A percentile compares a stretch with the other conserved stretches of the same genome.
phyloP scores from a whole-genome alignment of 805 yeast genomes.

The Candida tibetensis region DNA sequence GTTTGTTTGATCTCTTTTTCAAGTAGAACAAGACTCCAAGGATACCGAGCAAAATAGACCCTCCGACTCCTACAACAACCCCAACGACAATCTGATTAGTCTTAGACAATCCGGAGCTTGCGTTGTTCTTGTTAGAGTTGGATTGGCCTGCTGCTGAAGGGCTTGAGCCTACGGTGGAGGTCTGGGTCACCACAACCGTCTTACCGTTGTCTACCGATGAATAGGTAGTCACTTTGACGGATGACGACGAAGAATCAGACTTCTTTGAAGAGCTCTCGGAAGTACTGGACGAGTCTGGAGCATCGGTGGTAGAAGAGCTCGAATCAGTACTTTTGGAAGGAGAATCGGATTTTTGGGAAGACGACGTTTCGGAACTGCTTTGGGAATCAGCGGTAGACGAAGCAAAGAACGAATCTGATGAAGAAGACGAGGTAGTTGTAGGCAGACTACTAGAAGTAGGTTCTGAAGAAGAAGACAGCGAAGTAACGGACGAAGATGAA shows the following conservation, averaged over 20 bases:
- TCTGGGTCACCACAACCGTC: slow-evolving; percentile 40
- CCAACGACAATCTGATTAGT: slow-evolving; percentile 46
- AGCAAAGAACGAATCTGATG: slow-evolving; percentile 1
- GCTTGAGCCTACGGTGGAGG: slow-evolving; percentile 28
- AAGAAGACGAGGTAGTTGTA: too few relatives aligned
- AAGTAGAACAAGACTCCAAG: slow-evolving; percentile 32
- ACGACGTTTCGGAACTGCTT: too few relatives aligned
- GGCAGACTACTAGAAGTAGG: too few relatives aligned
- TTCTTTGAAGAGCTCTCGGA: background rate
- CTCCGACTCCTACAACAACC: slow-evolving; percentile 48
- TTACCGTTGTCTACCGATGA: slow-evolving; percentile 34
- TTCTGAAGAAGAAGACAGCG: background rate
- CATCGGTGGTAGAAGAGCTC: background rate
- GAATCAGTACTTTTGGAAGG: background rate
- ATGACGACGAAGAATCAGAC: slow-evolving; percentile 2
- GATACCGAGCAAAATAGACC: slow-evolving; percentile 37
- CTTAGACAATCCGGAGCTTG: slow-evolving; percentile 36
- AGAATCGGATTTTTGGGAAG: background rate
- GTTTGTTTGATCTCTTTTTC: slow-evolving; percentile 32
- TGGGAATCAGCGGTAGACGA: slow-evolving; percentile 1
- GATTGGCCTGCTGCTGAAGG: slow-evolving; percentile 21
- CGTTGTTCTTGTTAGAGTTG: slow-evolving; percentile 9
- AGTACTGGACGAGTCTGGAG: background rate
- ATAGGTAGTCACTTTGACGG: slow-evolving; percentile 22
- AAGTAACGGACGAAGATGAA: background rate